Evolutionary conservation across 768 basidiomycete species (phyloP).

Genomic region (Leccinum sublutescens): DNA sequence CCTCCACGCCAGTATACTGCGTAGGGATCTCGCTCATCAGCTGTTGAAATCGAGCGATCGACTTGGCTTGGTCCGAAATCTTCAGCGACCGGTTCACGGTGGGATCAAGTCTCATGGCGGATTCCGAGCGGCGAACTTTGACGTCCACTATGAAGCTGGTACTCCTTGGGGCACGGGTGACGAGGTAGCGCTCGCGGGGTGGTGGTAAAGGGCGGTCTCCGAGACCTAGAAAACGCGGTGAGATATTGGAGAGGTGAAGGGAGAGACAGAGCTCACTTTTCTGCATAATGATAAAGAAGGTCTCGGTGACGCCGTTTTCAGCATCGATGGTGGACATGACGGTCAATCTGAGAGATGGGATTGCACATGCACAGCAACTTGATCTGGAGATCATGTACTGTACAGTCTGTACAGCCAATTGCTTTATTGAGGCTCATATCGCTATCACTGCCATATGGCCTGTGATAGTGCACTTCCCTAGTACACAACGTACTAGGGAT

Average conservation of each 20-base stretch:
- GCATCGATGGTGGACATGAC: not conserved
- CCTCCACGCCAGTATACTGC: constrained; percentile 51
- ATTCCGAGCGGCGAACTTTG: constrained; percentile 42
- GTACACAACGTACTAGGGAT: not conserved
- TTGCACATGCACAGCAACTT: not conserved
- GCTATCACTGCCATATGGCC: not conserved
- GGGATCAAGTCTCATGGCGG: constrained; percentile 50
- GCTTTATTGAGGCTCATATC: not conserved
- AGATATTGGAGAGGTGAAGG: not conserved
- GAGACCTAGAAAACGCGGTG: not conserved
- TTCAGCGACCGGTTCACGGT: constrained; percentile 39
- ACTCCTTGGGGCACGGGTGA: constrained; percentile 41
- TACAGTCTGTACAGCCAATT: not conserved
- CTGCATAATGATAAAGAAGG: constrained; percentile 3
- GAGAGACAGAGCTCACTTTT: not conserved
- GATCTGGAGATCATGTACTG: not conserved
- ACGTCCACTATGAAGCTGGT: constrained; percentile 45
- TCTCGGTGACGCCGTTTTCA: not conserved
- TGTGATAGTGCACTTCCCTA: not conserved
- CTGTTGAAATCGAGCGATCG: constrained; percentile 41
- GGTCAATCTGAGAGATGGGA: not conserved
- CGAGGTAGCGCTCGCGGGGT: constrained; percentile 50
- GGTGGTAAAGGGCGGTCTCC: constrained; percentile 70
- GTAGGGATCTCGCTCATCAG: constrained; percentile 52
- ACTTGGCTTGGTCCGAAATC: constrained; percentile 3